Conservation (phyloP, 305 asterid genomes). For the Fraxinus velutina region DNA sequence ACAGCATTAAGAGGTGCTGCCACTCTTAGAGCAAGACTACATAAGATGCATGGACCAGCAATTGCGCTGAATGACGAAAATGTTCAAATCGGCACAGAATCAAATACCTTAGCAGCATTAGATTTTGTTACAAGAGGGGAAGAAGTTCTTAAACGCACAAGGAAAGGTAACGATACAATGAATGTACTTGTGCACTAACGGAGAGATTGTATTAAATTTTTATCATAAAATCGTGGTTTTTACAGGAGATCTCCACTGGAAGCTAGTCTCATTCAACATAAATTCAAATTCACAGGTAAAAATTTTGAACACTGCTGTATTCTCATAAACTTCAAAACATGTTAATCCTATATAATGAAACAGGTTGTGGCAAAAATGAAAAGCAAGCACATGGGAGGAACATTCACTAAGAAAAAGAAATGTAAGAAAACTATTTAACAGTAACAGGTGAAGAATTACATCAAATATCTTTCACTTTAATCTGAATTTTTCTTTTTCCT, state of each 20-base stretch:
- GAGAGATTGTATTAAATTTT: slow-evolving; percentile 1
- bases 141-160: slow-evolving; percentile 76
- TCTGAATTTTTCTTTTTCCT: neutral
- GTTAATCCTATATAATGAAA: slow-evolving; percentile 23
- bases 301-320: neutral
- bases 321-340: neutral
- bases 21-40: slow-evolving; percentile 61
- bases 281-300: slow-evolving; percentile 64
- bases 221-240: slow-evolving; percentile 19
- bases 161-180: slow-evolving; percentile 53
- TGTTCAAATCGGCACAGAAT: slow-evolving; percentile 43
- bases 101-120: slow-evolving; percentile 40
- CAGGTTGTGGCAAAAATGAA: slow-evolving; percentile 82
- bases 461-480: slow-evolving; percentile 1
- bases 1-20: slow-evolving; percentile 81
- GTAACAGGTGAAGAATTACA: neutral
- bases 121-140: slow-evolving; percentile 64
- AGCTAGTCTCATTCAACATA: slow-evolving; percentile 67
- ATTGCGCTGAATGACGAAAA: slow-evolving; percentile 48
- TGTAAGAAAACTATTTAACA: slow-evolving; percentile 36
- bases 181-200: neutral
- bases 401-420: slow-evolving; percentile 91
- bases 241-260: slow-evolving; percentile 92
- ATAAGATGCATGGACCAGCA: slow-evolving; percentile 48
- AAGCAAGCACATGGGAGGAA: slow-evolving; percentile 86